A percentile compares a stretch with the other conserved stretches of the same genome.
Conservation (phyloP, 352 stramenopile genomes). For the Phytophthora parvispora region DNA sequence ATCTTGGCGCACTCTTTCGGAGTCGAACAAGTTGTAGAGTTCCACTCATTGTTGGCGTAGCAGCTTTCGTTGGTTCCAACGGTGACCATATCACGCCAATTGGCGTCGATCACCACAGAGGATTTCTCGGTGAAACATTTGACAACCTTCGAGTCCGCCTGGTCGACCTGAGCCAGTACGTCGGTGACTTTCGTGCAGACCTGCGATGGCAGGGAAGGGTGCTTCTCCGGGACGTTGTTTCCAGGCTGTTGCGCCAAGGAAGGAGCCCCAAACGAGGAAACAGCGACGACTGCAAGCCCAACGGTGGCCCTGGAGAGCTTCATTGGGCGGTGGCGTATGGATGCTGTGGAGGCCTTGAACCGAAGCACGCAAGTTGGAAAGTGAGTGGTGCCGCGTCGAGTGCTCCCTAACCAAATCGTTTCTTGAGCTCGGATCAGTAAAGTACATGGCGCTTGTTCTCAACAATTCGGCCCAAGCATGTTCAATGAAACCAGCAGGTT, state of each 20-base stretch:
- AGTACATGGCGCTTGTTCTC: neutral
- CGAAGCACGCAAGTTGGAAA: neutral
- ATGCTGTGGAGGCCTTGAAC: neutral
- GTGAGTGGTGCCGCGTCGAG: neutral
- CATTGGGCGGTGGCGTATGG: too few species aligned
- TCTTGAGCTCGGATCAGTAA: neutral
- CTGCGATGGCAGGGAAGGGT: neutral
- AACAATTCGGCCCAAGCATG: neutral
- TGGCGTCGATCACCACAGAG: neutral
- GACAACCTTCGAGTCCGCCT: neutral
- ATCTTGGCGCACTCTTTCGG: neutral
- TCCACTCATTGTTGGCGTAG: neutral
- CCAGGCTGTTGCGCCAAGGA: neutral
- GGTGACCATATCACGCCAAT: neutral
- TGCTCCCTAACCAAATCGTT: neutral
- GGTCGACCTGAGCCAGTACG: neutral
- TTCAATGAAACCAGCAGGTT: neutral
- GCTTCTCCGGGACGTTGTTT: neutral
- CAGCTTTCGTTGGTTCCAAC: neutral
- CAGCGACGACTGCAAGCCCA: too few species aligned
- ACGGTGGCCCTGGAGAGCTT: too few species aligned
- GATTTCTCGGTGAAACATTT: neutral
- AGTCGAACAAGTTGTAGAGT: neutral
- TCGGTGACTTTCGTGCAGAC: neutral
- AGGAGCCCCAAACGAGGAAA: too few species aligned